Base-by-base conservation (phyloP, 441 rosid species). In the Gossypium davidsonii region DNA sequence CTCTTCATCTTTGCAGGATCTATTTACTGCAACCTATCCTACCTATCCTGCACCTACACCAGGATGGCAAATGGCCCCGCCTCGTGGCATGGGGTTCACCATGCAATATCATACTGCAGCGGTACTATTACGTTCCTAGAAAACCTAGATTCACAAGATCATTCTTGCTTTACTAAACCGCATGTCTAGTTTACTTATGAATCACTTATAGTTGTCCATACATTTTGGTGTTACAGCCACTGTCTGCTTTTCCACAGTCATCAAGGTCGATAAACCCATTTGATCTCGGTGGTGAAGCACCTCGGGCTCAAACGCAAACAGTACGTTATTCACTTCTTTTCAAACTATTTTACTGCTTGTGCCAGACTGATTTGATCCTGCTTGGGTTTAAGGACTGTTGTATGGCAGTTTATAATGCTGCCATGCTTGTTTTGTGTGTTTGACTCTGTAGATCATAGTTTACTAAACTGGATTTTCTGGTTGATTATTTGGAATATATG, bases 221-320 rank as follows among this genome's bases (percentile, higher is more conserved):
- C 80, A 9, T 78, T 59, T 60, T 76, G 18, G 34, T 31, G 34
- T 44, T 79, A 62, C 91, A 89, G 96, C 81, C 88, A n/a, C 79
- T 80, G 77, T 86, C 86, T 74, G 74, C 85, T 76, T 83, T 82
- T 78, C 78, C 83, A 25, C 94, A 79, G 74, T 78, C 77, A 73
- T 71, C 88, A 25, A 83, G 73, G 68, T 90, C 99, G 6, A 62
- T 81, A 78, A 95, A 95, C 84, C 99, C 99, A 68, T 95, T 95
- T 84, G 99, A 91, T 81, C 60, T 84, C 62, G 75, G 57, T 66
- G 79, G 71, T 44, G 91, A 87, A 75, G 79, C 91, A 15, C 76
- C 85, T 42, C 71, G 79, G 34, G 82, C 67, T 69, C 92, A 83
- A 74, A 78, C 78, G 59, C 94, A 83, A 77, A 57, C 79, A 63